A percentile compares a stretch with the other conserved stretches of the same genome.
phyloP scores from a whole-genome alignment of 768 basidiomycete species.

The Suillus subaureus region DNA sequence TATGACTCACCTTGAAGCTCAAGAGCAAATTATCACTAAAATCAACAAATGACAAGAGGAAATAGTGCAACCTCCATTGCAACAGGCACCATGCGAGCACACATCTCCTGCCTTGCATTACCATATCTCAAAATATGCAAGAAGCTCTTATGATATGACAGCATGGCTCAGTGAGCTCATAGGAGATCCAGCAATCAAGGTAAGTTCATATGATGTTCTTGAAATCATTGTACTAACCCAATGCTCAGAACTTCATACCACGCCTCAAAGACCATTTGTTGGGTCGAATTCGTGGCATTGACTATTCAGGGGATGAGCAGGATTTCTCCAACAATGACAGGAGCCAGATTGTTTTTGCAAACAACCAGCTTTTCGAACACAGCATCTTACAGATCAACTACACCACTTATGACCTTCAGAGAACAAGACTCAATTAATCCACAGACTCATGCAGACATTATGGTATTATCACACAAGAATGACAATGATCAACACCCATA shows the following conservation, averaged over 20 bases:
- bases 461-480: not conserved
- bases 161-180: not conserved
- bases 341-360: not conserved
- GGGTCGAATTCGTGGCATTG: no score
- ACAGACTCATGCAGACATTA: not conserved
- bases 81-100: no score
- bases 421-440: not conserved
- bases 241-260: no score
- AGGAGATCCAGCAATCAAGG: not conserved
- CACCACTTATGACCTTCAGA: not conserved
- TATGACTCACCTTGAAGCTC: no score
- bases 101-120: no score
- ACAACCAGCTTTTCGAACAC: not conserved
- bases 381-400: not conserved
- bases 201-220: not conserved
- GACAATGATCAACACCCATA: not conserved
- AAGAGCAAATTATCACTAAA: no score
- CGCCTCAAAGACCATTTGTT: no score
- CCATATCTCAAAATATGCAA: no score
- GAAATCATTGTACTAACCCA: no score
- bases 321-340: not conserved
- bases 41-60: no score
- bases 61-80: no score
- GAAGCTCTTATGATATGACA: no score
- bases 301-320: not conserved